Base-by-base conservation (phyloP, 2,329 filamentous ascomycete genomes). In the Aspergillus sp. region DNA sequence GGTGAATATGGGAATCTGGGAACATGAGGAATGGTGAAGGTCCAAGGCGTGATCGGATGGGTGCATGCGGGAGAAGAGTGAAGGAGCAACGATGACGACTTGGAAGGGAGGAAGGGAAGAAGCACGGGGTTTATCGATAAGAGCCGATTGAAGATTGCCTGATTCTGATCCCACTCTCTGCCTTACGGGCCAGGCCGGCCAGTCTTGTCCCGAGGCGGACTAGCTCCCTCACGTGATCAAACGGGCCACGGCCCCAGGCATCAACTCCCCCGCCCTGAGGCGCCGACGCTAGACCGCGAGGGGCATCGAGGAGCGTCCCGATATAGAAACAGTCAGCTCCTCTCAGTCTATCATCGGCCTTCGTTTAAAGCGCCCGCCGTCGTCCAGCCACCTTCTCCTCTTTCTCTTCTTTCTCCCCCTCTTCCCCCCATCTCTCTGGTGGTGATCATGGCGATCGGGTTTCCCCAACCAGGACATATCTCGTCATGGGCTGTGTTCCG, bases 271-370 rank as follows among this genome's bases (percentile, higher is more conserved):
- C 68, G 65, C 69, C 67, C 64, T 67, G 55, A 69, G 66, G 65
- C 68, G 42, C 20, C 22, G 2, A 64, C 60, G 55, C 70, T 69
- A 73, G 51, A 36, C 70, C 59, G 2, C 2, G 61, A 63, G 42
- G 29, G 64, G 69, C 39, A 66, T 61, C 64, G 62, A 62, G 65
- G 63, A 61, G 63, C 61, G 52, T 64, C 67, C 65, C 66, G 65
- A 71, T 73, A 74, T 73, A 73, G 71, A 70, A 70, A 71, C 68
- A 61, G 54, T 67, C 67, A 69, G 67, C 65, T 65, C 54, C 52
- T 58, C 54, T 49, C 59, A 62, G 54, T 60, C 62, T 56, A 62
- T 61, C 60, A 57, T 54, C 58, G 59, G 55, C 56, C 53, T 58
- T 51, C 57, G 57, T 61, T 64, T 65, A 63, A 67, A 63, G 63